Evolutionary conservation across 2,329 filamentous ascomycete species (phyloP).

Genomic region (Penicillium italicum): DNA sequence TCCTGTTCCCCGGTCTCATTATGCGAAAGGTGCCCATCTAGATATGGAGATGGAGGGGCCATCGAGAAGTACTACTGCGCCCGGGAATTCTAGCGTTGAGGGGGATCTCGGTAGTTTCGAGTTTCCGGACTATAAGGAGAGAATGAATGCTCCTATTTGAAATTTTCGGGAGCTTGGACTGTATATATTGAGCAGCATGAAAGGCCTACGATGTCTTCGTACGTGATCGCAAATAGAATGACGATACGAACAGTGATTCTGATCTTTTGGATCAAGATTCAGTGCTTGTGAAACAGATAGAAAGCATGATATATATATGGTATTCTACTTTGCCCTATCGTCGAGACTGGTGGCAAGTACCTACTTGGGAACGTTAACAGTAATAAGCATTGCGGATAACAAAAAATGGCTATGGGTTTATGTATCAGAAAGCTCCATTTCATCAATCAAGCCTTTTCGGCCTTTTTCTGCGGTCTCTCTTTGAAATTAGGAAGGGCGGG

Average conservation of each 20-base stretch:
- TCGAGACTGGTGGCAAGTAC: not conserved
- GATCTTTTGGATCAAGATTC: not conserved
- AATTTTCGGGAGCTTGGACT: not conserved
- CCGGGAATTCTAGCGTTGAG: conserved; percentile 10
- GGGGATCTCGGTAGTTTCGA: conserved; percentile 23
- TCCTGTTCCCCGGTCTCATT: not conserved
- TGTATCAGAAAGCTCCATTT: too few species aligned
- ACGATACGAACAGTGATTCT: not conserved
- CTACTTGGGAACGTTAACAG: not conserved
- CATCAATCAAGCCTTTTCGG: too few species aligned
- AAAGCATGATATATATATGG: not conserved
- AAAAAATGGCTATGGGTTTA: too few species aligned
- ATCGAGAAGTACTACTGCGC: not conserved
- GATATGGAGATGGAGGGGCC: conserved; percentile 8
- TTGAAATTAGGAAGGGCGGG: too few species aligned
- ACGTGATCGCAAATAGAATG: not conserved
- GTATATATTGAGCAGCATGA: not conserved
- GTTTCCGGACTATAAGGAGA: conserved; percentile 24
- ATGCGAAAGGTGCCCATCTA: not conserved
- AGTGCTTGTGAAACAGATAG: not conserved
- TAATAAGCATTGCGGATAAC: too few species aligned
- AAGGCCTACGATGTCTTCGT: not conserved
- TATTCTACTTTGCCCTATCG: too few species aligned
- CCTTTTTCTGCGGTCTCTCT: too few species aligned
- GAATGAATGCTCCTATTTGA: conserved; percentile 23